Conservation (phyloP, 129 eudicot genomes). For the Flaveria bidentis region DNA sequence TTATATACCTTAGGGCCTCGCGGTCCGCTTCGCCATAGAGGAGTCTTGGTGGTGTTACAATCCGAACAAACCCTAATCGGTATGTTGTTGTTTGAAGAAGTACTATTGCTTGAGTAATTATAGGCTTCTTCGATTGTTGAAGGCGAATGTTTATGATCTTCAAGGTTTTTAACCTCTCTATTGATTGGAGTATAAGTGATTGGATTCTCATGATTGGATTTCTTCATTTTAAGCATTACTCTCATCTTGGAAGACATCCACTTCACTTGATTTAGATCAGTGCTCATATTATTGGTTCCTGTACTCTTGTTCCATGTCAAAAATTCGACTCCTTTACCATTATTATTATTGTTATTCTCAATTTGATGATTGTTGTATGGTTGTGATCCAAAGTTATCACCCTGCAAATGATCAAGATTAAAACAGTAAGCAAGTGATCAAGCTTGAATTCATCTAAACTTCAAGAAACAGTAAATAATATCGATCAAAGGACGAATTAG, state of each 20-base stretch:
- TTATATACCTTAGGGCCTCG: slow-evolving; percentile 60
- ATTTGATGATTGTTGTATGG: slow-evolving; percentile 35
- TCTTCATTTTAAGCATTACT: slow-evolving; percentile 60
- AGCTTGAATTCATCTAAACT: background rate
- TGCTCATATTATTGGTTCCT: slow-evolving; percentile 16
- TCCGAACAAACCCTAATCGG: slow-evolving; percentile 53
- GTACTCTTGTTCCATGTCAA: slow-evolving; percentile 51
- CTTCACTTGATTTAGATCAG: slow-evolving; percentile 47
- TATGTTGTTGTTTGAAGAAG: slow-evolving; percentile 35
- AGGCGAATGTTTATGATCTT: slow-evolving; percentile 27
- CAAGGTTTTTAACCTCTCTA: slow-evolving; percentile 8
- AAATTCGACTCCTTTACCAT: slow-evolving; percentile 35
- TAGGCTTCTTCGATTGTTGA: slow-evolving; percentile 44
- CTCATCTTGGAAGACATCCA: slow-evolving; percentile 78
- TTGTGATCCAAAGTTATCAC: slow-evolving; percentile 38
- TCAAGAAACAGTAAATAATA: background rate
- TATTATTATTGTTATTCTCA: slow-evolving; percentile 21
- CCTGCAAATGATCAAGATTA: slow-evolving; percentile 43
- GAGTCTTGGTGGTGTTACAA: slow-evolving; percentile 69
- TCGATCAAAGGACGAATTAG: no score
- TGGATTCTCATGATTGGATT: slow-evolving; percentile 37
- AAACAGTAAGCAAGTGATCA: slow-evolving; percentile 22
- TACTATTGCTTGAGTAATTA: slow-evolving; percentile 37
- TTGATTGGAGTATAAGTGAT: background rate
- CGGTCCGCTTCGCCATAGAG: slow-evolving; percentile 72